These are phyloP conservation scores for Podaxis sp. DNA, from an alignment of 768 basidiomycete genomes.

Conservation along the genomic window DNA sequence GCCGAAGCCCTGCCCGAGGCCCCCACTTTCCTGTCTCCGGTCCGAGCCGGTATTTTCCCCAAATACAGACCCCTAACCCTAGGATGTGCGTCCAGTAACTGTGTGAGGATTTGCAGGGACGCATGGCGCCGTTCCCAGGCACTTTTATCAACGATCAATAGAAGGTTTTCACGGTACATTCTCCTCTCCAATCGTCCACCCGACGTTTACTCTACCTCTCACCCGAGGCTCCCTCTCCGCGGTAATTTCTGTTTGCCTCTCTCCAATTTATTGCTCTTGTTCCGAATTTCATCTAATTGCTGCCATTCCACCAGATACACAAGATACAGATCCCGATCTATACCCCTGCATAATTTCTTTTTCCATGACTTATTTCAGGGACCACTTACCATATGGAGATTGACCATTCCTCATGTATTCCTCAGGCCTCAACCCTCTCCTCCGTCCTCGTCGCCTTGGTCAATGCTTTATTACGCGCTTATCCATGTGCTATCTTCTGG, in stretches of 20 bases:
- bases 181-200: background rate
- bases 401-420: background rate
- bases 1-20: background rate
- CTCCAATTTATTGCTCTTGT: background rate
- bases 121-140: background rate
- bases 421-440: background rate
- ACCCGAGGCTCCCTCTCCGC: too few relatives aligned
- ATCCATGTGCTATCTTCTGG: background rate
- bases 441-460: constrained; percentile 1
- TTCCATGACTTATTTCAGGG: constrained; percentile 4
- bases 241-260: background rate
- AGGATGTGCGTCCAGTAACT: background rate
- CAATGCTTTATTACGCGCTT: background rate
- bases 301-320: background rate
- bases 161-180: background rate
- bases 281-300: background rate
- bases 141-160: constrained; percentile 5
- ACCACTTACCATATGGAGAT: background rate
- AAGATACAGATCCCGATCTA: constrained; percentile 1
- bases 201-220: background rate
- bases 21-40: background rate
- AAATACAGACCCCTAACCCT: constrained; percentile 6
- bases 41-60: background rate
- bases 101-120: constrained; percentile 1
- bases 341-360: background rate